Percentiles rank a stretch among this genome's conserved stretches.
These are phyloP conservation scores for Beauveria sp. DNA, from an alignment of 2,329 filamentous ascomycete genomes.

Conservation along the genomic window DNA sequence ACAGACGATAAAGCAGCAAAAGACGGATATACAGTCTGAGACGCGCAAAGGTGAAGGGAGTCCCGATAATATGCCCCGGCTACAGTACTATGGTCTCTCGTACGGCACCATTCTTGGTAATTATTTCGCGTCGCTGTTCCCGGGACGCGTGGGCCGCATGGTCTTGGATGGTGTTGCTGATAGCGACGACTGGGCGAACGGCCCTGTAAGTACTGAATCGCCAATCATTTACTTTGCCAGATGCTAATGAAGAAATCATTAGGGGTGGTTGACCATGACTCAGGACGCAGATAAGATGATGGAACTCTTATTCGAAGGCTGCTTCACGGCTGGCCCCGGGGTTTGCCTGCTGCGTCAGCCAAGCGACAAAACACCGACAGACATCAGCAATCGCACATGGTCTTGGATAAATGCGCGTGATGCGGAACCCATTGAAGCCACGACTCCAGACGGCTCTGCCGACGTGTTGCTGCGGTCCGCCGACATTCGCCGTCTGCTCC, in stretches of 20 bases:
- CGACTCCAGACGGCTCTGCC: background rate
- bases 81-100: conserved; percentile 44
- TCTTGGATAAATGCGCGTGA: conserved; percentile 18
- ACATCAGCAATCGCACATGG: conserved; percentile 27
- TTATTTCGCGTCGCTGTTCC: conserved; percentile 28
- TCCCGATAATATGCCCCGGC: conserved; percentile 13
- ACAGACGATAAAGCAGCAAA: background rate
- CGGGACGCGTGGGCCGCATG: conserved; percentile 31
- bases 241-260: background rate
- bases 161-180: conserved; percentile 34
- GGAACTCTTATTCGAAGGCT: conserved; percentile 27
- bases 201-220: conserved; percentile 18
- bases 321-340: conserved; percentile 22
- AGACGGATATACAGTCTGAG: background rate
- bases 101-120: conserved; percentile 34
- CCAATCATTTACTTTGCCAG: too few relatives aligned
- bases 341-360: conserved; percentile 22
- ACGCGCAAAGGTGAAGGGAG: background rate
- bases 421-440: background rate
- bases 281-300: conserved; percentile 30
- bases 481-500: background rate
- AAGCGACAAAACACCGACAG: conserved; percentile 19
- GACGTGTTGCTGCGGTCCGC: background rate
- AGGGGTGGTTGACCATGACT: conserved; percentile 30
- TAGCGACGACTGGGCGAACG: conserved; percentile 27